Conservation (phyloP, 371 early-diverging fungal species). For the Mortierella polycephala region DNA sequence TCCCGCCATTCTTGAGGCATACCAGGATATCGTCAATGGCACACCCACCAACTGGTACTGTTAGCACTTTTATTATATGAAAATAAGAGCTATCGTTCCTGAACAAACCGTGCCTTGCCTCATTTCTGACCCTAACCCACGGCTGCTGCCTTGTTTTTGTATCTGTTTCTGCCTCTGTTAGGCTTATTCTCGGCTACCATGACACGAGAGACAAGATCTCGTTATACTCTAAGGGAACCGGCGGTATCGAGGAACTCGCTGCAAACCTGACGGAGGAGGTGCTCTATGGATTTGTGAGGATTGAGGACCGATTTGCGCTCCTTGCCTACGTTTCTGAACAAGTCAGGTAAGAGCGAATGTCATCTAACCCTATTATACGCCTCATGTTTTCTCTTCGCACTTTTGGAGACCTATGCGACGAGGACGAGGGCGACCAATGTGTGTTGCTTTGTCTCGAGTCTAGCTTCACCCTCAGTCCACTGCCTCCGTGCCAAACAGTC, state of each 20-base stretch:
- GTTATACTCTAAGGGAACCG: constrained; percentile 69
- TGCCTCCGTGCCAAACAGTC: background rate
- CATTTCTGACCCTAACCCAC: background rate
- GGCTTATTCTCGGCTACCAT: constrained; percentile 78
- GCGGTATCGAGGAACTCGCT: constrained; percentile 73
- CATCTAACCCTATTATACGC: background rate
- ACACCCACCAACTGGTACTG: constrained; percentile 66
- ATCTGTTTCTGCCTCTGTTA: constrained; percentile 16
- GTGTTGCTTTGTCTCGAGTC: background rate
- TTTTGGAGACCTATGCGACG: too few relatives aligned
- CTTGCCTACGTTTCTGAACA: constrained; percentile 76
- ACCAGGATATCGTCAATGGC: constrained; percentile 68
- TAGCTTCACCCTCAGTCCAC: background rate
- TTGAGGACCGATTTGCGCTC: constrained; percentile 73
- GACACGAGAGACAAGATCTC: constrained; percentile 76
- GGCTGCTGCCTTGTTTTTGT: background rate
- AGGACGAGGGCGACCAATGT: background rate
- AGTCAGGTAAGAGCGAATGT: constrained; percentile 62
- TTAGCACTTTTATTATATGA: background rate
- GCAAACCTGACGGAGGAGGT: constrained; percentile 71
- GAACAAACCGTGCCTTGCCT: background rate
- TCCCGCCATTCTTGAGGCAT: constrained; percentile 69
- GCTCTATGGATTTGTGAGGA: constrained; percentile 70
- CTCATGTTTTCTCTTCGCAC: background rate
- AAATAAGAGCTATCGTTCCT: too few relatives aligned